Evolutionary conservation across 1,284 basidiomycete genomes (phyloP), one percentile per base, ranked within the genome.

Genomic region (Cutaneotrichosporon sp.): DNA sequence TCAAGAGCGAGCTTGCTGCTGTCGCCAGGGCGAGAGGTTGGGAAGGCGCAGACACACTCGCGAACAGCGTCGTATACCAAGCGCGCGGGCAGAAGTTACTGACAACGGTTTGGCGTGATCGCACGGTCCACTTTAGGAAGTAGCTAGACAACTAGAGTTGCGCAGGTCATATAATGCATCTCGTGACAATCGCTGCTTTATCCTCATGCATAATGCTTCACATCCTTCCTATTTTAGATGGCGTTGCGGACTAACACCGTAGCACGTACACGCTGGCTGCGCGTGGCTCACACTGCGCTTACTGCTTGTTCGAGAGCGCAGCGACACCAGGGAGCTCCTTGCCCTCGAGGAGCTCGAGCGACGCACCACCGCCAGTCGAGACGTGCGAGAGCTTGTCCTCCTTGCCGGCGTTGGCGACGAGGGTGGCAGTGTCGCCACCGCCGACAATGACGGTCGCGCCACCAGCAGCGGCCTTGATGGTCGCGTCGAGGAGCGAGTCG

Each of bases 361-460:
- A 91, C 53, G 96, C 96, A 72, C 96, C 96, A 70, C 97, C 97
- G 70, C 97, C 96, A 51, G 96, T 99, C 75, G 90, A 93, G 75
- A 97, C 92, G 82, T 99, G 96, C 81, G 90, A 94, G 70, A 99
- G 85, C 79, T 92, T 89, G 73, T 90, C 88, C 81, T 99, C 97
- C 32, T 86, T 86, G 14, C 83, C 83, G 75, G 91, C 87, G 70
- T 94, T 87, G 47, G 90, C 92, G 61, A 89, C 92, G 55, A 96
- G 86, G 14, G 94, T 96, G 30, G 94, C 93, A 56, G 92, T 96
- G 81, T 95, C 93, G 71, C 93, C 93, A 75, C 92, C 92, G 64
- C 92, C 92, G 61, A 98, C 90, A 73, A 99, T 98, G 72, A 98
- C 96, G 22, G 89, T 91, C 9, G 92, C 85, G 59, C 95, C 96